These are phyloP conservation scores for Phytophthora tentaculata DNA, from an alignment of 352 stramenopile species.

Conservation along the genomic window DNA sequence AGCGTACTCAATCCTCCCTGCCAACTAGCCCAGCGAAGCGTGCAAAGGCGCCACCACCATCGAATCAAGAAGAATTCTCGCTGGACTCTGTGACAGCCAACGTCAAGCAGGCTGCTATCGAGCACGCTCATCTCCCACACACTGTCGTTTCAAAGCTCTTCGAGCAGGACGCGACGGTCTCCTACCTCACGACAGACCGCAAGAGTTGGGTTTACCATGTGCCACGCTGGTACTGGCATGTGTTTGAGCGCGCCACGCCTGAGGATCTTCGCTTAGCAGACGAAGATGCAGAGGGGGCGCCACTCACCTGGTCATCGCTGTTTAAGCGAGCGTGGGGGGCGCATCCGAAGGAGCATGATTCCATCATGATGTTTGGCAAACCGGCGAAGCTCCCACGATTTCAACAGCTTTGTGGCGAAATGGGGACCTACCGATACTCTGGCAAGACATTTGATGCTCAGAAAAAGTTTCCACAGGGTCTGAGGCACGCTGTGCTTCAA, in stretches of 20 bases:
- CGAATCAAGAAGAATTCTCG: constrained; percentile 31
- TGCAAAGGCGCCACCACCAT: constrained; percentile 5
- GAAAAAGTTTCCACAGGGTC: constrained; percentile 43
- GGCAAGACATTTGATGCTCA: constrained; percentile 57
- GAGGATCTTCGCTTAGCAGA: constrained; percentile 17
- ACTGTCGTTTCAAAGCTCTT: constrained; percentile 30
- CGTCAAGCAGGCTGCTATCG: constrained; percentile 25
- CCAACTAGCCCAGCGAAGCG: constrained; percentile 19
- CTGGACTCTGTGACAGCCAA: constrained; percentile 24
- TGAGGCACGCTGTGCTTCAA: constrained; percentile 50
- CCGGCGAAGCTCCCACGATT: constrained; percentile 64
- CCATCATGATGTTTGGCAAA: constrained; percentile 78
- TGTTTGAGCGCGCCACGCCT: constrained; percentile 36
- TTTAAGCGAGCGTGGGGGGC: constrained; percentile 62
- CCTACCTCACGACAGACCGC: constrained; percentile 41
- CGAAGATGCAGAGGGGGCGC: neutral
- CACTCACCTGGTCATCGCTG: constrained; percentile 22
- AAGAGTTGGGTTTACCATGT: constrained; percentile 70
- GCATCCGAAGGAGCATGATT: constrained; percentile 64
- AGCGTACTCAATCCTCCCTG: constrained; percentile 7
- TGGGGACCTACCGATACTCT: constrained; percentile 62
- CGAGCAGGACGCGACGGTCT: constrained; percentile 32
- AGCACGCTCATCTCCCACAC: constrained; percentile 25
- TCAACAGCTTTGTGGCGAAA: constrained; percentile 68
- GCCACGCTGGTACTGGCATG: constrained; percentile 54